phyloP scores from a whole-genome alignment of 768 basidiomycete species.

The Termitomyces sp. region DNA sequence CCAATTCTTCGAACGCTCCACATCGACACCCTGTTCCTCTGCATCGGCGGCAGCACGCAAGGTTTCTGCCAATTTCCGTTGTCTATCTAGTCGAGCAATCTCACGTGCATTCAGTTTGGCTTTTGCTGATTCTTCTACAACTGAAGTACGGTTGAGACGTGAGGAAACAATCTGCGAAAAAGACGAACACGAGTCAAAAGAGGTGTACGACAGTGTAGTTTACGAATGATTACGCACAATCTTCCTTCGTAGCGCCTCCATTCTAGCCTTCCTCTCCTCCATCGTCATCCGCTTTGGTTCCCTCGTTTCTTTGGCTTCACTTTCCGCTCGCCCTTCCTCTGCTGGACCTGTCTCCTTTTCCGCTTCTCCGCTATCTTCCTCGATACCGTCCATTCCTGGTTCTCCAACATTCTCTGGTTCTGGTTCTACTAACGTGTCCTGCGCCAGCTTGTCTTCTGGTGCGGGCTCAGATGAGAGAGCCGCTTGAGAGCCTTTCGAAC shows the following conservation, averaged over 20 bases:
- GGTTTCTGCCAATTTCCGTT: slow-evolving; percentile 85
- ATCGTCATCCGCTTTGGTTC: slow-evolving; percentile 34
- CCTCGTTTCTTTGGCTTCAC: slow-evolving; percentile 17
- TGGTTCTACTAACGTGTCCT: neutral
- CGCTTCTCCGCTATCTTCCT: neutral
- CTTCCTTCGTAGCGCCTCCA: slow-evolving; percentile 68
- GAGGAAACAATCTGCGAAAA: slow-evolving; percentile 62
- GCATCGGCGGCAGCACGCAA: slow-evolving; percentile 83
- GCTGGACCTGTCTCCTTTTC: slow-evolving; percentile 22
- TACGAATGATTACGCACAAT: slow-evolving; percentile 52
- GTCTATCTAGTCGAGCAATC: slow-evolving; percentile 77
- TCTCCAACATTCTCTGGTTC: neutral
- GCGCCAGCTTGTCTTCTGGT: neutral
- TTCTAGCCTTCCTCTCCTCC: slow-evolving; percentile 72
- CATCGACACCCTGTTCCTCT: slow-evolving; percentile 87
- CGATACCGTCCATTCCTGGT: neutral
- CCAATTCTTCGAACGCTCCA: slow-evolving; percentile 90
- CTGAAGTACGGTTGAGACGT: slow-evolving; percentile 77
- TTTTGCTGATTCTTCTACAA: slow-evolving; percentile 81
- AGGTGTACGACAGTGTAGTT: neutral
- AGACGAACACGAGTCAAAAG: neutral
- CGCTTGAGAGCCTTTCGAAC: neutral
- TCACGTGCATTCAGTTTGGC: slow-evolving; percentile 76
- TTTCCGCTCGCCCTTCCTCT: slow-evolving; percentile 14
- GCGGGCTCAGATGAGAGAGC: neutral